phyloP scores from a whole-genome alignment of 1,284 basidiomycete genomes.

The Trichosporon ovoides region DNA sequence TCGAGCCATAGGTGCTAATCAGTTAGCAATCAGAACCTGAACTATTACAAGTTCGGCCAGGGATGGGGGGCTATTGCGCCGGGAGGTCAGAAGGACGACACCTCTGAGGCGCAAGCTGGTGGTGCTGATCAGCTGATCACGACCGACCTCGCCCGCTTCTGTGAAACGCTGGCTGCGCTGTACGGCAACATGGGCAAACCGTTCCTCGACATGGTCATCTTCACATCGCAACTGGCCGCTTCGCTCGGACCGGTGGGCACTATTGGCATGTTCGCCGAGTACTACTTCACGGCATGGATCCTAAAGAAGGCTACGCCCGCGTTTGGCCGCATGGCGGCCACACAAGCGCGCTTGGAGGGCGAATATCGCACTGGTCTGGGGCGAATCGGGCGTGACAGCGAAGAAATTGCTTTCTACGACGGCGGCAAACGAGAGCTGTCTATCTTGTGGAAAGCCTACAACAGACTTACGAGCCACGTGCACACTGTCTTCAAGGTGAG shows the following conservation, averaged over 20 bases:
- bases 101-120: slow-evolving; percentile 50
- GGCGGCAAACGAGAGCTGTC: slow-evolving; percentile 78
- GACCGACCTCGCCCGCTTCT: slow-evolving; percentile 85
- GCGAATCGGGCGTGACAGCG: slow-evolving; percentile 80
- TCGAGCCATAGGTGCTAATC: neutral
- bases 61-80: slow-evolving; percentile 18
- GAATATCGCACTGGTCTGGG: slow-evolving; percentile 88
- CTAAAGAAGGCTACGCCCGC: slow-evolving; percentile 83
- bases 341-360: slow-evolving; percentile 75
- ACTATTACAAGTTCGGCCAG: slow-evolving; percentile 54
- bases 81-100: slow-evolving; percentile 28
- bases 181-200: slow-evolving; percentile 88
- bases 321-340: slow-evolving; percentile 84
- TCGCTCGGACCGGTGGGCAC: slow-evolving; percentile 74
- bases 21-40: slow-evolving; percentile 49
- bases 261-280: slow-evolving; percentile 71
- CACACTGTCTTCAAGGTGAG: slow-evolving; percentile 84
- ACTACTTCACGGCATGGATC: slow-evolving; percentile 77
- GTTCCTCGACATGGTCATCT: slow-evolving; percentile 82
- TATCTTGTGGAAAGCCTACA: slow-evolving; percentile 75
- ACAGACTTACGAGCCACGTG: slow-evolving; percentile 77
- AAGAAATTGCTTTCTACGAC: slow-evolving; percentile 96
- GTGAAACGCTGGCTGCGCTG: slow-evolving; percentile 76
- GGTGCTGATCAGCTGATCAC: slow-evolving; percentile 88
- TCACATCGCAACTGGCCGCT: slow-evolving; percentile 83